Conservation (phyloP, 805 yeast species). For the Ogataea pini region DNA sequence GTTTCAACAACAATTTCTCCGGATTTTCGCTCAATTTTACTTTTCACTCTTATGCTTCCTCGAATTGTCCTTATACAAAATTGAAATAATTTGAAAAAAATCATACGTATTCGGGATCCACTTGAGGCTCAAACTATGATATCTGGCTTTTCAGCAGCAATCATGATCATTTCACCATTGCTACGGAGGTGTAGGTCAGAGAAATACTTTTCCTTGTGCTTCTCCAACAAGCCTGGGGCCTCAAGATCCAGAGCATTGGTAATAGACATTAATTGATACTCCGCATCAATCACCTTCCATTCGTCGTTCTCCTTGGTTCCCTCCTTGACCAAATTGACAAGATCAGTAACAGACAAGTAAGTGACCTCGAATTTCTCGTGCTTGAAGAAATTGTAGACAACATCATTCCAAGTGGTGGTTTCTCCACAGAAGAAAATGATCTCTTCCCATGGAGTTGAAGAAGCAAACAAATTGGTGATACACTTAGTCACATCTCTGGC, state of each 20-base stretch:
- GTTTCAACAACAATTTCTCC: too few relatives aligned
- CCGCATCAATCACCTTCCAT: slow-evolving; percentile 2
- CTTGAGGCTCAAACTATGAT: neutral
- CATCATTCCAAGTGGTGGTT: slow-evolving; percentile 1
- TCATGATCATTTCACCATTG: neutral
- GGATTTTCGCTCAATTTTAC: too few relatives aligned
- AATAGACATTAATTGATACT: slow-evolving; percentile 2
- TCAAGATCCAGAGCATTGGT: neutral
- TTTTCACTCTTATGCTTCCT: too few relatives aligned
- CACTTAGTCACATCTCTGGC: slow-evolving; percentile 4
- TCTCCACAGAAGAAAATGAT: slow-evolving; percentile 2
- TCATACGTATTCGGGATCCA: too few relatives aligned
- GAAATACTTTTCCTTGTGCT: slow-evolving; percentile 6
- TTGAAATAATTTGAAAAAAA: too few relatives aligned
- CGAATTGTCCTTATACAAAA: too few relatives aligned
- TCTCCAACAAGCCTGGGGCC: neutral
- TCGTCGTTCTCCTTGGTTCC: neutral
- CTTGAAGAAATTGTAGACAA: neutral
- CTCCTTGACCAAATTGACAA: neutral
- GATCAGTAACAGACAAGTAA: slow-evolving; percentile 1
- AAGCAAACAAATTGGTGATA: slow-evolving; percentile 1
- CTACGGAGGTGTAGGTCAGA: neutral
- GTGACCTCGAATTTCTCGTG: slow-evolving; percentile 1
- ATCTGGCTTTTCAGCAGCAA: neutral
- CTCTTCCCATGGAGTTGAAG: slow-evolving; percentile 2